Evolutionary conservation across 257 asterid genomes (phyloP).

Genomic region (Primulina eburnea): DNA sequence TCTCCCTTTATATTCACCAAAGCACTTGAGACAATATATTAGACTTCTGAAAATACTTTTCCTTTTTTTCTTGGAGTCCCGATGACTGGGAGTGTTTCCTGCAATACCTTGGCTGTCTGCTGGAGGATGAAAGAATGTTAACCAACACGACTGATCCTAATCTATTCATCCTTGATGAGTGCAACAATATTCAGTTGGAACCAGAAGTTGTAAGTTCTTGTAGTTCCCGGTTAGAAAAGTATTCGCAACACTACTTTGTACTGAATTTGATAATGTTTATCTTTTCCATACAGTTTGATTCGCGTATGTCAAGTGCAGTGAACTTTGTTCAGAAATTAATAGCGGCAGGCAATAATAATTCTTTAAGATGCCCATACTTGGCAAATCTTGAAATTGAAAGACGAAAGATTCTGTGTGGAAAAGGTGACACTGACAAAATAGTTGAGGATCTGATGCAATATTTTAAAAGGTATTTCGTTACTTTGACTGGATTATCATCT

Average conservation of each 20-base stretch:
- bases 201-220: conserved; percentile 65
- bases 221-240: conserved; percentile 20
- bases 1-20: conserved; percentile 10
- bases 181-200: conserved; percentile 48
- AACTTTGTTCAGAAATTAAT: conserved; percentile 54
- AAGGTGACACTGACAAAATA: conserved; percentile 59
- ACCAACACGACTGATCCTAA: conserved; percentile 39
- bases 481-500: conserved; percentile 4
- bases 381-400: conserved; percentile 85
- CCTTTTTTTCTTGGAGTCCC: conserved; percentile 53
- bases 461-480: conserved; percentile 54
- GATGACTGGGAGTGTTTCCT: conserved; percentile 93
- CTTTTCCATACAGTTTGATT: conserved; percentile 66
- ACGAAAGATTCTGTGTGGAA: conserved; percentile 62
- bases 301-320: conserved; percentile 66
- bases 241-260: conserved; percentile 19
- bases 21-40: conserved; percentile 9
- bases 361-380: conserved; percentile 74
- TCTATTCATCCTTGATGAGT: conserved; percentile 33
- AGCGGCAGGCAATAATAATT: conserved; percentile 36
- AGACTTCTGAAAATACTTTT: conserved; percentile 18
- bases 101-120: conserved; percentile 78
- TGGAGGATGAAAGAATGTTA: conserved; percentile 72
- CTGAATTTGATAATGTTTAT: conserved; percentile 29
- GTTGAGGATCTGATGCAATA: conserved; percentile 61